Evolutionary conservation across 768 basidiomycete genomes (phyloP).

Genomic region (Lactarius psammicola): DNA sequence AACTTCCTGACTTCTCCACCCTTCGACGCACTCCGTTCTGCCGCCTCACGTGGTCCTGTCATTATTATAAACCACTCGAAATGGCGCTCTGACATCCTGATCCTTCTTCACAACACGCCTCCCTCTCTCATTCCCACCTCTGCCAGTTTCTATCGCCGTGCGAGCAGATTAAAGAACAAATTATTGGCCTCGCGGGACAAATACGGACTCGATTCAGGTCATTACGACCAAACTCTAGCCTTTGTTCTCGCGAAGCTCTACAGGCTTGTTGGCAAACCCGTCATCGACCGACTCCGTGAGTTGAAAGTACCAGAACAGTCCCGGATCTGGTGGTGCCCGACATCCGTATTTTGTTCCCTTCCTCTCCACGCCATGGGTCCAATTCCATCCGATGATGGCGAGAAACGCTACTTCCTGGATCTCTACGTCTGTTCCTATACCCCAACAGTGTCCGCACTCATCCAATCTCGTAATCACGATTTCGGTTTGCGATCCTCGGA

Average conservation of each 20-base stretch:
- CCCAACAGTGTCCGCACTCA: too few species aligned
- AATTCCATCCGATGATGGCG: not conserved
- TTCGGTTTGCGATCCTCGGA: too few species aligned
- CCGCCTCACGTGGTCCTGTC: constrained; percentile 8
- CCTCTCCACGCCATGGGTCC: constrained; percentile 25
- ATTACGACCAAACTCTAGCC: not conserved
- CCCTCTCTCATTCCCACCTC: not conserved
- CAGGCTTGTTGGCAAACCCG: constrained; percentile 4
- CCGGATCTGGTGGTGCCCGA: constrained; percentile 24
- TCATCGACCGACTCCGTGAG: not conserved
- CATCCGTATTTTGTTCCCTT: constrained; percentile 13
- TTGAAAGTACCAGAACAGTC: constrained; percentile 2
- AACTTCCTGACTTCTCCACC: not conserved
- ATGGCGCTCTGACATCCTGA: constrained; percentile 13
- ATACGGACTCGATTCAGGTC: not conserved
- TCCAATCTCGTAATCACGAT: too few species aligned
- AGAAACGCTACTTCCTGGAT: constrained; percentile 5
- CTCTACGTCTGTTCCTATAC: constrained; percentile 10
- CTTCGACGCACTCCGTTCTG: constrained; percentile 1
- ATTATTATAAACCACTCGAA: constrained; percentile 9
- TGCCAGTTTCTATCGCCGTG: not conserved
- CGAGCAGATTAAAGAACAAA: not conserved
- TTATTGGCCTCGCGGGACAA: not conserved
- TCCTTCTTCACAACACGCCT: not conserved
- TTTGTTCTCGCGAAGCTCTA: constrained; percentile 11